Conservation (phyloP, 2,329 filamentous ascomycete genomes). For the Fusarium kyushuense region DNA sequence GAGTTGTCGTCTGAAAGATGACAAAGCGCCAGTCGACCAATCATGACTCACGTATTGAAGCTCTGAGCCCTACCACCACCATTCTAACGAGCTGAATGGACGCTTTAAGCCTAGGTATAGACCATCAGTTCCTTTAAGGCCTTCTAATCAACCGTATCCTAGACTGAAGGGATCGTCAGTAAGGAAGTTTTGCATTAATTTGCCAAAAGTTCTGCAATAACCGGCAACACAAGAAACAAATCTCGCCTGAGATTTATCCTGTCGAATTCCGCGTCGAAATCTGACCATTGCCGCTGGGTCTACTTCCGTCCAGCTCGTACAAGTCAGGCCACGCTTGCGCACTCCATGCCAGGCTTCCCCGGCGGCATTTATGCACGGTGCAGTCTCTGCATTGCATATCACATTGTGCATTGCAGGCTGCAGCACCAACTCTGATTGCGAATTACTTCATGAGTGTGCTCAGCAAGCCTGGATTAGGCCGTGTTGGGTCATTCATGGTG, state of each 20-base stretch:
- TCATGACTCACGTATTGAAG: conserved; percentile 18
- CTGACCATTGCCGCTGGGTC: conserved; percentile 31
- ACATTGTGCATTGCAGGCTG: conserved; percentile 32
- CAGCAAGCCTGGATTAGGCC: conserved; percentile 6
- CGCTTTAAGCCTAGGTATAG: background rate
- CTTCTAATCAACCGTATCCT: background rate
- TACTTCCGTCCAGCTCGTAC: conserved; percentile 36
- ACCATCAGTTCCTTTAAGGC: background rate
- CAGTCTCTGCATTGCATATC: conserved; percentile 20
- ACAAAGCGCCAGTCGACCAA: conserved; percentile 14
- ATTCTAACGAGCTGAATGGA: conserved; percentile 28
- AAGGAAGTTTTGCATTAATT: conserved; percentile 17
- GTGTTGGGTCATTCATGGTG: background rate
- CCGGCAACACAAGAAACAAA: background rate
- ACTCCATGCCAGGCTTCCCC: conserved; percentile 34
- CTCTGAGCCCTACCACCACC: conserved; percentile 23
- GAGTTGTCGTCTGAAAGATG: conserved; percentile 7
- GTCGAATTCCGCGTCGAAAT: conserved; percentile 42
- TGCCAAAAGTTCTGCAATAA: conserved; percentile 6
- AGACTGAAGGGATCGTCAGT: conserved; percentile 1
- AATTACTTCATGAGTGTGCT: background rate
- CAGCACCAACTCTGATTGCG: conserved; percentile 2
- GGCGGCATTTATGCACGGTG: conserved; percentile 22
- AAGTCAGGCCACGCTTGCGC: conserved; percentile 45
- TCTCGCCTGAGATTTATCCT: conserved; percentile 29